Base-by-base conservation (phyloP, 1,139 yeast genomes). In the Geotrichum phurueaensis region DNA sequence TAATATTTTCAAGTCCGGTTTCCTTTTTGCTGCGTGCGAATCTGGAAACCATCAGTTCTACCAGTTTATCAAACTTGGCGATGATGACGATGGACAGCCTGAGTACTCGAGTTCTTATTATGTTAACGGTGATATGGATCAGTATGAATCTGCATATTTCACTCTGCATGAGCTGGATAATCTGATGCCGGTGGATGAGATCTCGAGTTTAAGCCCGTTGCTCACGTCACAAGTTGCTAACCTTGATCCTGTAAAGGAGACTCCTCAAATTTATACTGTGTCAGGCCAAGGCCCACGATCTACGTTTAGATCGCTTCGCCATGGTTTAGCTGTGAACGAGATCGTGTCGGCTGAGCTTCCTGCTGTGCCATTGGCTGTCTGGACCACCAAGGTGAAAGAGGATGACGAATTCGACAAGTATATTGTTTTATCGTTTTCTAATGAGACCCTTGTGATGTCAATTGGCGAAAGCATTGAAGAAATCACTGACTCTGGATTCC, bases 391-490 rank as follows among this genome's bases (percentile, higher is more conserved):
- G 65, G 68, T 80, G 5, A 69, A 73, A 1, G 68, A 73, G 1
- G 70, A 70, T 1, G 85, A 87, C 51, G 70, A 67, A 2, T 79
- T 73, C 67, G 94, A 89, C 70, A 82, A 82, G 60, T 87, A 84
- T 66, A 79, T 89, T 64, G 84, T 89, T 1, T 75, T 89, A 9
- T 79, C 95, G 0, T 88, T 89, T 60, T 72, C 81, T 1, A 82
- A 84, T 56, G 83, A 86, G 10, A 89, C 97, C 0, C 76, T 89
- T 59, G 89, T 91, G 0, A 75, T 94, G 25, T 81, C 89, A 1
- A 85, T 89, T 58, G 92, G 91, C 3, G 96, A 88, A 63, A 85
- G 83, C 0, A 90, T 89, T 3, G 91, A 87, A 65, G 94, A 89
- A 68, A 89, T 87, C 3, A 77, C 80, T 3, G 87, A 86, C 64